Evolutionary conservation across 805 yeast species (phyloP).

Genomic region (Candida suzukii): DNA sequence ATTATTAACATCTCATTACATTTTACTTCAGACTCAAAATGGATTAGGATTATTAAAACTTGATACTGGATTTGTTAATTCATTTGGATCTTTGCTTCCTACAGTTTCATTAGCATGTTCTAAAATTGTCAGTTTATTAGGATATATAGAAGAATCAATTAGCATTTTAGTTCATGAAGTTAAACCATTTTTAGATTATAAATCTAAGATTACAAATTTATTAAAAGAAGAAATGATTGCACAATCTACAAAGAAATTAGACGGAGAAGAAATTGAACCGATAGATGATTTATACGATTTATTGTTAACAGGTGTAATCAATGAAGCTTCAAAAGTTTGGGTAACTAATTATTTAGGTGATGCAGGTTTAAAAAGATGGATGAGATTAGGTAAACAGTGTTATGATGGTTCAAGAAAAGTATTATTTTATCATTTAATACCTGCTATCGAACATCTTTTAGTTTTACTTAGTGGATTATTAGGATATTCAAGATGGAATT

Average conservation of each 20-base stretch:
- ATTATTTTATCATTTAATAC: constrained; percentile 42
- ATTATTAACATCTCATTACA: constrained; percentile 17
- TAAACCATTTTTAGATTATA: constrained; percentile 31
- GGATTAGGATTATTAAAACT: constrained; percentile 15
- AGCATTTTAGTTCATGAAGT: constrained; percentile 22
- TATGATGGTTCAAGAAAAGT: constrained; percentile 44
- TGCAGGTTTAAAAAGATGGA: constrained; percentile 53
- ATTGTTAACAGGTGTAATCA: constrained; percentile 47
- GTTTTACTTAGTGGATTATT: constrained; percentile 35
- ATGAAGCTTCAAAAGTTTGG: constrained; percentile 46
- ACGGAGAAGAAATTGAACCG: constrained; percentile 18
- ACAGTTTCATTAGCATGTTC: constrained; percentile 28
- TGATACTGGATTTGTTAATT: constrained; percentile 20
- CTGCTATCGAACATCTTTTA: constrained; percentile 49
- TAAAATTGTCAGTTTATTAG: constrained; percentile 26
- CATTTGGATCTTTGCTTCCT: constrained; percentile 22
- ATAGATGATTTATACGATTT: constrained; percentile 38
- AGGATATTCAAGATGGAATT: constrained; percentile 33
- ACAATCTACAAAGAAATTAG: constrained; percentile 5
- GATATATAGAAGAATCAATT: constrained; percentile 27
- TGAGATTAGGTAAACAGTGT: constrained; percentile 38
- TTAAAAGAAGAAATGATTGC: constrained; percentile 28
- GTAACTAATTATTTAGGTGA: constrained; percentile 62
- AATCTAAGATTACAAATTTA: constrained; percentile 25
- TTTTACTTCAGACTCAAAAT: constrained; percentile 14